phyloP scores from a whole-genome alignment of 495 filamentous ascomycete genomes.

The Coniosporium apollinis region DNA sequence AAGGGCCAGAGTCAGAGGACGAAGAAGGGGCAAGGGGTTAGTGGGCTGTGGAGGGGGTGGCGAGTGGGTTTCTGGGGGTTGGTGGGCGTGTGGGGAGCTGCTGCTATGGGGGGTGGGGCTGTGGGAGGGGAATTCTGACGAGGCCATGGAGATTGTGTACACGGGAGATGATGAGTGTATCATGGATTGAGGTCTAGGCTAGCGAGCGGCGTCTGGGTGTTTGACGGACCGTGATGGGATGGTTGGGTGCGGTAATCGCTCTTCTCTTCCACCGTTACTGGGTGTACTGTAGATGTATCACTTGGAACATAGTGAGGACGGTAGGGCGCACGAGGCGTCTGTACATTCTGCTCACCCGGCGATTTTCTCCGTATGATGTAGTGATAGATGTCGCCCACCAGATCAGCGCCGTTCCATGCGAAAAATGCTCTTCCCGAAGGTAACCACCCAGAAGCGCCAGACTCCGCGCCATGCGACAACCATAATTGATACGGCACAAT shows the following conservation, averaged over 20 bases:
- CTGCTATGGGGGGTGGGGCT: constrained; percentile 35
- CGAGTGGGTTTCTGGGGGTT: constrained; percentile 90
- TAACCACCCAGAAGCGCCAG: not conserved
- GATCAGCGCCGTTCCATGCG: not conserved
- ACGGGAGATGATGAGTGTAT: not conserved
- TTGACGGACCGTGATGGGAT: not conserved
- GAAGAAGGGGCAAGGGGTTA: constrained; percentile 59
- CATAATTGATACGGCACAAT: too few species aligned
- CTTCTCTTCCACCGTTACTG: not conserved
- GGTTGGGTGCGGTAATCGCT: not conserved
- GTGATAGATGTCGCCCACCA: not conserved
- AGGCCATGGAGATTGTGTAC: not conserved
- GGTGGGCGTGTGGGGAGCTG: constrained; percentile 69
- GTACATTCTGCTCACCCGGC: not conserved
- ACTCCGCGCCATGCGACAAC: too few species aligned
- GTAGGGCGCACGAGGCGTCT: too few species aligned
- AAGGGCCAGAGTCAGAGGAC: constrained; percentile 27
- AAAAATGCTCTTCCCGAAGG: not conserved
- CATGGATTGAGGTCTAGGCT: not conserved
- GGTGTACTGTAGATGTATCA: not conserved
- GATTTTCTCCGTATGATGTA: not conserved
- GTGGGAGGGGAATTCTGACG: constrained; percentile 36
- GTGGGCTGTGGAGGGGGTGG: constrained; percentile 87
- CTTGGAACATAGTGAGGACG: not conserved
- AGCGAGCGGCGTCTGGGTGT: not conserved